Base-by-base conservation (phyloP, 768 basidiomycete species). In the Pleurotus cornucopiae region DNA sequence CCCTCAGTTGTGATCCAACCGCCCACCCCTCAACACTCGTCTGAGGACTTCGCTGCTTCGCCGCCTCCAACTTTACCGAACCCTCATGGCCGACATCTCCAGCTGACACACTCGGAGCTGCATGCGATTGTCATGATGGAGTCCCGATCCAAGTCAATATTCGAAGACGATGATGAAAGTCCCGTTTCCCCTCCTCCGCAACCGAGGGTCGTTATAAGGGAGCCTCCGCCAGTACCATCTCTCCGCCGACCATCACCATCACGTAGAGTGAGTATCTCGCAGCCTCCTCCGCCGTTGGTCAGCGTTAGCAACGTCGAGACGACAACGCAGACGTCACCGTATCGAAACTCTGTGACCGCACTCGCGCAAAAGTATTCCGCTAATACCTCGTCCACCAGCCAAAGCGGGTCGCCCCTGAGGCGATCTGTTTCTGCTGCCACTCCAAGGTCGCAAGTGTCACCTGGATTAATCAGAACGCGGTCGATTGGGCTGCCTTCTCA, bases 41-140 rank as follows among this genome's bases (percentile, higher is more conserved):
- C 39, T 12, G 37, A 40, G 12, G 11, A n/a, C 41, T 53, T 39
- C 20, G 4, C 16, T 25, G 20, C 14, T 16, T 34, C 62, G 26
- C 45, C 49, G n/a, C 23, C 54, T 7, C 39, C 56, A 14, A 21
- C 59, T 6, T 41, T 38, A 7, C 51, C 51, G 5, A 18, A 39
- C 11, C 51, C 51, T 4, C 23, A 18, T 14, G 37, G 37, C 7
- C 46, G 53, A 14, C 63, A 60, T 34, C 66, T 65, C 45, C 64
- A 71, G 30, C 61, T 71, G 37, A 71, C 72, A 3, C 72, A 72
- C 57, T 63, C 64, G 16, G 69, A 70, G 53, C 58, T 72, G 5
- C 70, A 72, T 61, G 70, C 71, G 1, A 67, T 69, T 60, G 75
- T 71, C 44, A 70, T 70, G 68, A 73, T 71, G 69, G 72, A 70